Evolutionary conservation across 116 monocot species (phyloP), one percentile per base, ranked within the genome.

Genomic region (Phalaenopsis hybrid): DNA sequence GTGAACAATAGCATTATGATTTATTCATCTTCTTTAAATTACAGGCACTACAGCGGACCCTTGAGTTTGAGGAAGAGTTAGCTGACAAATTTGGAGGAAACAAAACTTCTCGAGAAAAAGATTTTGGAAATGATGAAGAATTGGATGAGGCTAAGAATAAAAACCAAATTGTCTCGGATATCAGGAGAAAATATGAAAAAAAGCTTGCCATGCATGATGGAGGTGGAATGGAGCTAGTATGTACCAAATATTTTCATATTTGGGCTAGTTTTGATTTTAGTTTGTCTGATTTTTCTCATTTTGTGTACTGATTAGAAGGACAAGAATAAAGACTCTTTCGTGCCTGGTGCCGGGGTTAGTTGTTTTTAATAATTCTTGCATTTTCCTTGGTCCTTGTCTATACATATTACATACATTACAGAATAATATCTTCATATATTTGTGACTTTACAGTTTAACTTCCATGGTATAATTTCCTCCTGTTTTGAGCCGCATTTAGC

Each of bases 31-130:
- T 21, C 63, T 57, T 4, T 33, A 80, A n/a, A 61, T 86, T 83
- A 45, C 85, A 97, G 97, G 95, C 95, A 85, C 74, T 98, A 23
- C 98, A 98, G 74, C 89, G 95, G 76, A 98, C 98, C 31, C 88
- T 94, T 83, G 98, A 98, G 75, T 98, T 98, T 89, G 98, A 98
- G 73, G 98, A 95, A 87, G 98, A 98, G 81, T 83, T 95, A 86
- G 98, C 95, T 33, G 90, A 90, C 59, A 98, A 98, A 76, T 98
- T 98, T 84, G 88, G 95, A 79, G 98, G 92, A 80, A 87, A 84
- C 75, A 83, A 77, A 88, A 83, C 57, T 55, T 74, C 92, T 43
- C 82, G 75, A 78, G 86, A 88, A 78, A 86, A 81, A 85, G 89
- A 94, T 77, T 73, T 81, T 76, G 92, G 84, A 18, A 84, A 52